phyloP scores from a whole-genome alignment of 192 early-diverging fungal species.

The Coemansia sp. region DNA sequence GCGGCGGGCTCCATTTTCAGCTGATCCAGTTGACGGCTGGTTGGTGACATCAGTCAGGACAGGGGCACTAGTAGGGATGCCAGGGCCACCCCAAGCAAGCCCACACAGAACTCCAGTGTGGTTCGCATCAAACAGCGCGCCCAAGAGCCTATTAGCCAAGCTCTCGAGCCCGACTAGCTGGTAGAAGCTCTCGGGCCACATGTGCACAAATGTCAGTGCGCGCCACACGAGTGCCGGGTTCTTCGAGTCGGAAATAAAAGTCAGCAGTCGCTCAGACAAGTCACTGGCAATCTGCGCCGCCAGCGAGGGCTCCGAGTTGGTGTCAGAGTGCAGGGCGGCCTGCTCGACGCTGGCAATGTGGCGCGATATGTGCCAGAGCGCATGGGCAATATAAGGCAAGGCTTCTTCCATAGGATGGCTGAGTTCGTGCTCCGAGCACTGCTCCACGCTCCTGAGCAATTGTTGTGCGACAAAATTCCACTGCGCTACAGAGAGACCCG shows the following conservation, averaged over 20 bases:
- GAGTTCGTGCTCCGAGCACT: slow-evolving; percentile 14
- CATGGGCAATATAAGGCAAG: slow-evolving; percentile 35
- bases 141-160: slow-evolving; percentile 9
- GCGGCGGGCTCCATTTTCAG: not conserved
- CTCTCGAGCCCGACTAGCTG: slow-evolving; percentile 22
- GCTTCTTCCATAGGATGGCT: not conserved
- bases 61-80: not conserved
- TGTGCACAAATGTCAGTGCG: slow-evolving; percentile 33
- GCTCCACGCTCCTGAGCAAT: slow-evolving; percentile 22
- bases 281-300: slow-evolving; percentile 15
- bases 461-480: slow-evolving; percentile 21
- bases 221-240: slow-evolving; percentile 26
- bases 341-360: not conserved
- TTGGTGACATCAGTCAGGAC: not conserved
- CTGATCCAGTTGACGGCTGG: not conserved
- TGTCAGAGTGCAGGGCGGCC: not conserved
- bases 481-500: slow-evolving; percentile 23
- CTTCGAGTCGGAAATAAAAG: slow-evolving; percentile 23
- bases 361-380: slow-evolving; percentile 13
- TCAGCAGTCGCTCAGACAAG: slow-evolving; percentile 27
- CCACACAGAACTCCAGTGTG: slow-evolving; percentile 16
- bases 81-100: slow-evolving; percentile 9
- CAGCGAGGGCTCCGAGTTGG: not conserved
- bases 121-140: slow-evolving; percentile 13
- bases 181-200: slow-evolving; percentile 28